phyloP scores from a whole-genome alignment of 208 protist genomes.

The Trypanosoma rangeli region DNA sequence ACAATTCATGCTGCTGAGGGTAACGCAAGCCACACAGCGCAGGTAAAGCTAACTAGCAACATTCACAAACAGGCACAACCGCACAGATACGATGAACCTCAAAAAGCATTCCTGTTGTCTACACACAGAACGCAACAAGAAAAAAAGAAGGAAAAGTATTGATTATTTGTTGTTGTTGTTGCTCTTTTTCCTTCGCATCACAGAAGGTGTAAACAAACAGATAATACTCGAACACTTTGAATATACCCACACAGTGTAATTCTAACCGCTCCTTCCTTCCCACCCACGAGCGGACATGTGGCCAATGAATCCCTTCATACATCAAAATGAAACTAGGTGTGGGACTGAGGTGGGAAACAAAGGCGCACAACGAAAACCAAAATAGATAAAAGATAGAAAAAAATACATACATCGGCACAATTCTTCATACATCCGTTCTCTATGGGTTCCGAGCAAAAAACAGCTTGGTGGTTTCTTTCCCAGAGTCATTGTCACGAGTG shows the following conservation, averaged over 20 bases:
- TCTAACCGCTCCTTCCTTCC: not conserved
- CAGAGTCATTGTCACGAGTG: slow-evolving; percentile 37
- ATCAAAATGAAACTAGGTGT: not conserved
- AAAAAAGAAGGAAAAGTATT: not conserved
- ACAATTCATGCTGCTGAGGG: not conserved
- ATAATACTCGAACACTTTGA: not conserved
- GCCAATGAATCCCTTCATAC: not conserved
- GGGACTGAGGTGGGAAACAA: not conserved
- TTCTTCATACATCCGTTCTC: not conserved
- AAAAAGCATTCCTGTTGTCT: not conserved
- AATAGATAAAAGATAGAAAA: slow-evolving; percentile 3
- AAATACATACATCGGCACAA: slow-evolving; percentile 10
- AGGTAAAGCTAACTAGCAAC: not conserved
- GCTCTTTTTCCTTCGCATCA: not conserved
- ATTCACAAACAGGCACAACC: not conserved
- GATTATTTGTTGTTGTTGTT: not conserved
- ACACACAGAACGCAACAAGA: not conserved
- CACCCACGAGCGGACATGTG: not conserved
- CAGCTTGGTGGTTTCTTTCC: slow-evolving; percentile 76
- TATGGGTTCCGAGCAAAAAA: slow-evolving; percentile 69
- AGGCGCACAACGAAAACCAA: not conserved
- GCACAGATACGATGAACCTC: not conserved
- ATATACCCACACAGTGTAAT: not conserved
- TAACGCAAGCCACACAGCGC: not conserved
- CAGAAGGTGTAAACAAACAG: not conserved